phyloP scores from a whole-genome alignment of 805 yeast genomes.

The Kodamaea restingae region DNA sequence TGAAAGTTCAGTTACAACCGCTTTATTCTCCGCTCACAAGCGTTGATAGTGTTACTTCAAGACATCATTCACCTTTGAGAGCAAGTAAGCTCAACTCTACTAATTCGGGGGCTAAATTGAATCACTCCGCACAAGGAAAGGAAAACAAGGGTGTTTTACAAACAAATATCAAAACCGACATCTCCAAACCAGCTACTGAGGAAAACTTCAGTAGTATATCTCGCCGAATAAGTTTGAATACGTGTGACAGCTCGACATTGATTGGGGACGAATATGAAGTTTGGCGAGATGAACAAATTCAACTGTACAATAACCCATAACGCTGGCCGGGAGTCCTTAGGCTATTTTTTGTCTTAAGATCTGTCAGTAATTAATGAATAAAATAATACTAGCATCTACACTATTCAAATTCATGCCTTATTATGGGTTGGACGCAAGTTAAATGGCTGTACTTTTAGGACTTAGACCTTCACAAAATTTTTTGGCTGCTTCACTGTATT shows the following conservation, averaged over 20 bases:
- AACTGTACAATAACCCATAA: constrained; percentile 11
- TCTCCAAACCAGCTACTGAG: constrained; percentile 4
- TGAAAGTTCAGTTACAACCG: constrained; percentile 4
- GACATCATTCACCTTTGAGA: neutral
- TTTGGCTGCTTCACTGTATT: too few relatives aligned
- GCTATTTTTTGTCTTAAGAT: too few relatives aligned
- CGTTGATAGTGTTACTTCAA: neutral
- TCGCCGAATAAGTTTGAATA: constrained; percentile 17
- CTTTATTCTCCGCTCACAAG: constrained; percentile 5
- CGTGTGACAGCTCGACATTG: constrained; percentile 35
- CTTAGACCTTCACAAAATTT: too few relatives aligned
- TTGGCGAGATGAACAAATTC: constrained; percentile 39
- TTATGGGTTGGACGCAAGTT: neutral
- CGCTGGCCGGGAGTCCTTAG: too few relatives aligned
- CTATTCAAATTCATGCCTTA: too few relatives aligned
- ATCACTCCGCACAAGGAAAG: neutral
- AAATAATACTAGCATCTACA: neutral
- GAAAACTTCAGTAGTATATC: neutral
- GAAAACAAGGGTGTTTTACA: constrained; percentile 2
- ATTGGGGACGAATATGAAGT: constrained; percentile 38
- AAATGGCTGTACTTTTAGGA: neutral
- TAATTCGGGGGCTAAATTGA: neutral
- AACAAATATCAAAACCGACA: constrained; percentile 1
- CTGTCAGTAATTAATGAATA: too few relatives aligned
- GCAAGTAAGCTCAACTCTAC: neutral